These are phyloP conservation scores for Penicillium odoratum DNA, from an alignment of 495 filamentous ascomycete genomes.

Conservation along the genomic window DNA sequence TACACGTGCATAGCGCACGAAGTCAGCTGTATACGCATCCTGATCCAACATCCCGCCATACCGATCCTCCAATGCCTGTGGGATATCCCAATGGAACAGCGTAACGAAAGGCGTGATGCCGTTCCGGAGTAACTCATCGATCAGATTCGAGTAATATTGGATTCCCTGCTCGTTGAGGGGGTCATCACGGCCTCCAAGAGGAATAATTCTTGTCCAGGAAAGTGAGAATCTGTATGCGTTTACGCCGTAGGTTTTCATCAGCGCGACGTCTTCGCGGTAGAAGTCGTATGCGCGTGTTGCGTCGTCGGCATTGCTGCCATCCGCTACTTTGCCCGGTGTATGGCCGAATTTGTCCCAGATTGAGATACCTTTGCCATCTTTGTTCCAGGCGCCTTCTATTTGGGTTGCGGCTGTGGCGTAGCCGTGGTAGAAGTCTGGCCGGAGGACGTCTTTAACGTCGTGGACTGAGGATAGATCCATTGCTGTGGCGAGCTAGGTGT, in stretches of 20 bases:
- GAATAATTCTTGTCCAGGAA: conserved; percentile 71
- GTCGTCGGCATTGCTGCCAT: conserved; percentile 63
- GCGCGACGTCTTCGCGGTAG: conserved; percentile 66
- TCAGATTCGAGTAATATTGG: conserved; percentile 43
- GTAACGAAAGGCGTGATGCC: conserved; percentile 52
- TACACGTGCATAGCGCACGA: conserved; percentile 47
- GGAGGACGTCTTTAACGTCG: conserved; percentile 32
- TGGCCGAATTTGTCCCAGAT: conserved; percentile 75
- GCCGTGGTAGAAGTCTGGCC: conserved; percentile 37
- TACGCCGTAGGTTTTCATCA: conserved; percentile 66
- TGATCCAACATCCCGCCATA: conserved; percentile 50
- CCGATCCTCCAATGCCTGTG: conserved; percentile 46
- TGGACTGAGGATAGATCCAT: conserved; percentile 35
- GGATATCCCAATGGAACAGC: conserved; percentile 52
- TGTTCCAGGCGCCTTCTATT: conserved; percentile 66
- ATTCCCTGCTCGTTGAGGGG: conserved; percentile 45
- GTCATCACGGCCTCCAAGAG: conserved; percentile 37
- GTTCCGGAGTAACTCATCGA: conserved; percentile 43
- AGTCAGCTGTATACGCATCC: conserved; percentile 43
- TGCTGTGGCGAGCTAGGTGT: not conserved
- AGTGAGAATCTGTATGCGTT: conserved; percentile 71
- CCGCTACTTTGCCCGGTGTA: conserved; percentile 67
- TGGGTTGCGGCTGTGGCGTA: conserved; percentile 49
- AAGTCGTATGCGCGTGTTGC: conserved; percentile 71
- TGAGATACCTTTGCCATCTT: conserved; percentile 65